Evolutionary conservation across 331 rosid genomes (phyloP).

Genomic region (Acacia pycnantha): DNA sequence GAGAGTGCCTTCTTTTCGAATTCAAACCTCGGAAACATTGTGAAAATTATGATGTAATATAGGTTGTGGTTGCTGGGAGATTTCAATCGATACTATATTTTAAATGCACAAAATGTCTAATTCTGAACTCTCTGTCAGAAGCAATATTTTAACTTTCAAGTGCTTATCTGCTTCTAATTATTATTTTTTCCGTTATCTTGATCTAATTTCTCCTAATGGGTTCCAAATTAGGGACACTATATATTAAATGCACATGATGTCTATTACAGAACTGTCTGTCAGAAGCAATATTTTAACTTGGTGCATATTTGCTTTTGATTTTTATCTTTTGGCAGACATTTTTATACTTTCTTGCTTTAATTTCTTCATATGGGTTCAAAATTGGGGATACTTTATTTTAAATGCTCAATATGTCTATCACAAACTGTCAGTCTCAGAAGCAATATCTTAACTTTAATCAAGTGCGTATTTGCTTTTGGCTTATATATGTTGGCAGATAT

Average conservation of each 20-base stretch:
- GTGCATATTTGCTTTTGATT: conserved; percentile 37
- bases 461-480: conserved; percentile 37
- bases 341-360: neutral
- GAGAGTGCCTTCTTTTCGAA: conserved; percentile 37
- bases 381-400: neutral
- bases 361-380: neutral
- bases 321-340: neutral
- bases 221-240: conserved; percentile 2
- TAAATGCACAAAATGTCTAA: conserved; percentile 49
- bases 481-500: neutral
- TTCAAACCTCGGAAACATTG: conserved; percentile 33
- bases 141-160: conserved; percentile 38
- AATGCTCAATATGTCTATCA: neutral
- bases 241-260: conserved; percentile 49
- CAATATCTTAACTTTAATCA: neutral
- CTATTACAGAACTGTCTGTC: conserved; percentile 38
- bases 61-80: conserved; percentile 61
- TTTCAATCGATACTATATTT: conserved; percentile 42
- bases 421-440: neutral
- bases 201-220: neutral
- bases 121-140: conserved; percentile 39
- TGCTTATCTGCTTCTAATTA: conserved; percentile 39
- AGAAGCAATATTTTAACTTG: conserved; percentile 38
- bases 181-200: neutral
- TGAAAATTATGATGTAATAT: conserved; percentile 62